Conservation (phyloP, 2,329 filamentous ascomycete species). For the Clarireedia sp. region DNA sequence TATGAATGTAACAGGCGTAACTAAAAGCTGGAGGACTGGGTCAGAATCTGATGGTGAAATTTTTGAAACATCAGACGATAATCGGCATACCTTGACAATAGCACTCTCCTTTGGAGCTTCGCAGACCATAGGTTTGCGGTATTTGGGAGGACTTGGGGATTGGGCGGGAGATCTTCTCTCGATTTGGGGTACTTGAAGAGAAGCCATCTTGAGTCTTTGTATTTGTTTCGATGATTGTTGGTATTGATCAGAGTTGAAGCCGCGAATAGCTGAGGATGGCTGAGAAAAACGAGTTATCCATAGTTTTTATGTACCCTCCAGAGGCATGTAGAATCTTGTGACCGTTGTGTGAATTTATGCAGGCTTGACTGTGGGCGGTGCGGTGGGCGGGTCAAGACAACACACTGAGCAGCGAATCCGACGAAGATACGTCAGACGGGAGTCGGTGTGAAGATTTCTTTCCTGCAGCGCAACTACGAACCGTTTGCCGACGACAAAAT, state of each 20-base stretch:
- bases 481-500: too few relatives aligned
- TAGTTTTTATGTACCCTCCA: neutral
- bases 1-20: constrained; percentile 27
- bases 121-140: constrained; percentile 6
- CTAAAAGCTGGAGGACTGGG: constrained; percentile 20
- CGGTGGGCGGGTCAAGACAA: too few relatives aligned
- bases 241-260: neutral
- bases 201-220: neutral
- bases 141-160: neutral
- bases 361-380: too few relatives aligned
- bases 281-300: neutral
- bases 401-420: too few relatives aligned
- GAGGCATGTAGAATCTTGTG: neutral
- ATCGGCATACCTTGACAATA: constrained; percentile 18
- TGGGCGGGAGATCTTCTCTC: too few relatives aligned
- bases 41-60: neutral
- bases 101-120: constrained; percentile 23
- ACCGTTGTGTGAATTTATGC: neutral
- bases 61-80: neutral
- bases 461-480: too few relatives aligned
- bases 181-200: neutral
- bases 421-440: too few relatives aligned
- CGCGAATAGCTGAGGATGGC: neutral
- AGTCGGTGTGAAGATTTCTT: too few relatives aligned
- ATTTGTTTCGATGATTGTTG: neutral